Conservation (phyloP, 2,329 filamentous ascomycete genomes). For the Helotiales sp. region DNA sequence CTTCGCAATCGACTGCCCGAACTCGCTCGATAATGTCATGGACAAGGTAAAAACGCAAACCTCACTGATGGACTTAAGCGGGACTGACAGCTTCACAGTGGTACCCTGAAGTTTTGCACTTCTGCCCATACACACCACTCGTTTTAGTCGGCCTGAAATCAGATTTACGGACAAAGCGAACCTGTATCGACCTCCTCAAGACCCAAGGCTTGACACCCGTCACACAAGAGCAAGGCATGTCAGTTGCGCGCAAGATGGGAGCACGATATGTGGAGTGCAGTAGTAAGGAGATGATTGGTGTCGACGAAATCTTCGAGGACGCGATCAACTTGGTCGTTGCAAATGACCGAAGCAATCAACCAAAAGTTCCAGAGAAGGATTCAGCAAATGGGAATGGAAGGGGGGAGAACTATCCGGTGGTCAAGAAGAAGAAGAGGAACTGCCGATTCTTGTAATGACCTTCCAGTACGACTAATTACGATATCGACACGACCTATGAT, state of each 20-base stretch:
- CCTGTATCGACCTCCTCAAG: slow-evolving; percentile 97
- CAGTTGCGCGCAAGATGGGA: slow-evolving; percentile 89
- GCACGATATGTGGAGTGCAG: slow-evolving; percentile 98
- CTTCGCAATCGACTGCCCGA: slow-evolving; percentile 98
- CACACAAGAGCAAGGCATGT: slow-evolving; percentile 83
- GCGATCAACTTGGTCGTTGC: slow-evolving; percentile 89
- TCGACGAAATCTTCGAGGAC: slow-evolving; percentile 93
- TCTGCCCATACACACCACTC: slow-evolving; percentile 95
- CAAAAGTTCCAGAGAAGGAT: slow-evolving; percentile 8
- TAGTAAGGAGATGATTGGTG: slow-evolving; percentile 94
- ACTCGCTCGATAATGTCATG: slow-evolving; percentile 96
- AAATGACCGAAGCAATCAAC: slow-evolving; percentile 65
- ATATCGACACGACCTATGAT: slow-evolving; percentile 34
- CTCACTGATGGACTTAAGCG: slow-evolving; percentile 4
- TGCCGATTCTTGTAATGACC: slow-evolving; percentile 69
- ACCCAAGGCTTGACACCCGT: slow-evolving; percentile 96
- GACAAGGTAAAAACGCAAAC: slow-evolving; percentile 73
- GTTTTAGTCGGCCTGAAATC: slow-evolving; percentile 96
- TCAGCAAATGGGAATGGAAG: too few species aligned
- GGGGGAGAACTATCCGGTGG: slow-evolving; percentile 34
- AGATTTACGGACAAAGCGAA: slow-evolving; percentile 91
- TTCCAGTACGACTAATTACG: slow-evolving; percentile 27
- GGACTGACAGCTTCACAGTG: slow-evolving; percentile 57
- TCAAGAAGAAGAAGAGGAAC: slow-evolving; percentile 81
- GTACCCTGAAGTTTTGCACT: slow-evolving; percentile 98